These are phyloP conservation scores for Tolypocladium tundrense DNA, from an alignment of 2,329 filamentous ascomycete species.

Conservation along the genomic window DNA sequence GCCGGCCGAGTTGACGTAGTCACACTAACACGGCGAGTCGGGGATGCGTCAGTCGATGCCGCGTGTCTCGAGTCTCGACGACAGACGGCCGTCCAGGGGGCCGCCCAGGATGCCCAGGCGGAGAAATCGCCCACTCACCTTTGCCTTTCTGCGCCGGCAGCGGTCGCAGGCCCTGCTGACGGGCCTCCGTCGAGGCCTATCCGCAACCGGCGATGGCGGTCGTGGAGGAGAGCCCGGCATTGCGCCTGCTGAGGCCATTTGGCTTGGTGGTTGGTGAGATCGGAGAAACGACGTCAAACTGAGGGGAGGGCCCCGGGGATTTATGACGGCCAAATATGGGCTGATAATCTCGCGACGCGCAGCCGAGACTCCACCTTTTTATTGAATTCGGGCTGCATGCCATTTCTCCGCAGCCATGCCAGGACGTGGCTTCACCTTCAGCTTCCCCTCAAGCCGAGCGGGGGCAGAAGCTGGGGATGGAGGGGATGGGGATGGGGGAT, in stretches of 20 bases:
- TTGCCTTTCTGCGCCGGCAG: slow-evolving; percentile 25
- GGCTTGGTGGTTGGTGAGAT: neutral
- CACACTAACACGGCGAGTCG: slow-evolving; percentile 13
- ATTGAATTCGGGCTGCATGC: neutral
- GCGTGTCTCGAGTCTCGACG: neutral
- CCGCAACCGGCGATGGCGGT: slow-evolving; percentile 4
- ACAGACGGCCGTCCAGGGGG: no score
- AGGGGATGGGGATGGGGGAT: neutral
- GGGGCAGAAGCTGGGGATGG: neutral
- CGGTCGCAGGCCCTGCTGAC: slow-evolving; percentile 23
- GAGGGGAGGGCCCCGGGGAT: neutral
- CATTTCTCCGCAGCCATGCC: slow-evolving; percentile 4
- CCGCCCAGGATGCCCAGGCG: slow-evolving; percentile 1
- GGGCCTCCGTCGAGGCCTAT: slow-evolving; percentile 9
- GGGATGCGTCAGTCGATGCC: slow-evolving; percentile 1
- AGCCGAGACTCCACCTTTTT: slow-evolving; percentile 3
- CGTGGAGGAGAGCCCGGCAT: slow-evolving; percentile 9
- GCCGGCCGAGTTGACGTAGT: slow-evolving; percentile 11
- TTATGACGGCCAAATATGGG: neutral
- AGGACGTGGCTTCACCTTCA: neutral
- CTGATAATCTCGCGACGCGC: neutral
- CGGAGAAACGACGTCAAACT: neutral
- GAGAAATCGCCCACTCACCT: slow-evolving; percentile 12
- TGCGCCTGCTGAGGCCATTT: neutral
- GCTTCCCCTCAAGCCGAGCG: neutral